Percentiles rank a stretch among this genome's conserved stretches.
Conservation (phyloP, 2,329 filamentous ascomycete genomes). For the Clonostachys byssicola region DNA sequence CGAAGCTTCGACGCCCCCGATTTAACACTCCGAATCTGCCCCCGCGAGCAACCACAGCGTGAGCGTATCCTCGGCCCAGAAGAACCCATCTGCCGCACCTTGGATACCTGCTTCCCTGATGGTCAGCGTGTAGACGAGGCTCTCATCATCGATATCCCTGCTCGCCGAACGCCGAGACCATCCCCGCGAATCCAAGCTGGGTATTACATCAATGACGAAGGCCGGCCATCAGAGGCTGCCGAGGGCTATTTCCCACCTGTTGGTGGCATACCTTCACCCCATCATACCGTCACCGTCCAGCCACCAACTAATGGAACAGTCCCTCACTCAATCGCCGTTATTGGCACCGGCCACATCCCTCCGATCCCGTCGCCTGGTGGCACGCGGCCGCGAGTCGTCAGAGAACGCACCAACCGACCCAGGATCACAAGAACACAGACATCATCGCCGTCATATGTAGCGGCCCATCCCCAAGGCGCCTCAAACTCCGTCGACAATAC, state of each 20-base stretch:
- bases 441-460: constrained; percentile 70
- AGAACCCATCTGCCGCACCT: constrained; percentile 71
- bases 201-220: constrained; percentile 57
- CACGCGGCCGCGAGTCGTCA: constrained; percentile 48
- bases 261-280: constrained; percentile 33
- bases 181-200: constrained; percentile 63
- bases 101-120: constrained; percentile 81
- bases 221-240: constrained; percentile 61
- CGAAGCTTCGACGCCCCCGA: constrained; percentile 88
- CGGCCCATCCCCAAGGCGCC: constrained; percentile 37
- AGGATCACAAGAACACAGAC: constrained; percentile 69
- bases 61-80: constrained; percentile 80
- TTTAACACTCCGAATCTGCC: constrained; percentile 71
- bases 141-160: constrained; percentile 74
- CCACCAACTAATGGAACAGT: constrained; percentile 24
- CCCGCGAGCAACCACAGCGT: constrained; percentile 55
- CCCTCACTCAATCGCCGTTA: constrained; percentile 69
- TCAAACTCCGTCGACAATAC: constrained; percentile 23
- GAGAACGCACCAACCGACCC: constrained; percentile 54
- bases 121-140: constrained; percentile 89
- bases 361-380: constrained; percentile 79
- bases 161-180: constrained; percentile 69
- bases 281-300: constrained; percentile 32
- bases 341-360: constrained; percentile 77
- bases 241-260: constrained; percentile 81